Conservation (phyloP, 1,139 yeast species). For the Nakaseomyces nivariensis region DNA sequence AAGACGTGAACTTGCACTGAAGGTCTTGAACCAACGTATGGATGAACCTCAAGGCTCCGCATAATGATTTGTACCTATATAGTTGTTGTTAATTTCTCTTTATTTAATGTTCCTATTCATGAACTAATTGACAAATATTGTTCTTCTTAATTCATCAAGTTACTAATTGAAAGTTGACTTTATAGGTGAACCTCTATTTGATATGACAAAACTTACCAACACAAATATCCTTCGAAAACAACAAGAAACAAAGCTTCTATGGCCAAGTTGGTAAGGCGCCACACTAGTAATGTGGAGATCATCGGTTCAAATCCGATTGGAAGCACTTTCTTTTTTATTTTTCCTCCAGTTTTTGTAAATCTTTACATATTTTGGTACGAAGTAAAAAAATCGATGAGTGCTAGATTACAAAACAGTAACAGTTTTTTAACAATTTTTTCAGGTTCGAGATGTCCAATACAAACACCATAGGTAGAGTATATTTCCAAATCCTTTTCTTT, state of each 20-base stretch:
- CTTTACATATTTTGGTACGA: not conserved
- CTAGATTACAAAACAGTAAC: conserved; percentile 17
- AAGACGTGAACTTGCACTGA: conserved; percentile 75
- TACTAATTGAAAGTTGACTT: too few relatives aligned
- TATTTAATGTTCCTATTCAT: not conserved
- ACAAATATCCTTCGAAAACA: too few relatives aligned
- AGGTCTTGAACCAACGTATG: conserved; percentile 70
- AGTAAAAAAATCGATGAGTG: conserved; percentile 11
- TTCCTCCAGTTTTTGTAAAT: not conserved
- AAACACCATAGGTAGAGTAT: not conserved
- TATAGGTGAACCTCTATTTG: too few relatives aligned
- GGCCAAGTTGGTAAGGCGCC: conserved; percentile 38
- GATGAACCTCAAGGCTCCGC: conserved; percentile 4
- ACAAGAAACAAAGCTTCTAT: conserved; percentile 25
- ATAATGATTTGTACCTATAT: not conserved
- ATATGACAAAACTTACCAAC: too few relatives aligned
- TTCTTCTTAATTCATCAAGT: too few relatives aligned
- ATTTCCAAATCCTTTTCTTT: not conserved
- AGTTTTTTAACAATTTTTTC: conserved; percentile 12
- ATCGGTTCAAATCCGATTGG: conserved; percentile 35
- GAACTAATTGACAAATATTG: not conserved
- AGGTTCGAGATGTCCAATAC: conserved; percentile 6
- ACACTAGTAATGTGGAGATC: conserved; percentile 36
- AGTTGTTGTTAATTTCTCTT: not conserved
- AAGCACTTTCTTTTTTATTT: conserved; percentile 21